phyloP scores from a whole-genome alignment of 306 rosid genomes.

The Medicago lupulina region DNA sequence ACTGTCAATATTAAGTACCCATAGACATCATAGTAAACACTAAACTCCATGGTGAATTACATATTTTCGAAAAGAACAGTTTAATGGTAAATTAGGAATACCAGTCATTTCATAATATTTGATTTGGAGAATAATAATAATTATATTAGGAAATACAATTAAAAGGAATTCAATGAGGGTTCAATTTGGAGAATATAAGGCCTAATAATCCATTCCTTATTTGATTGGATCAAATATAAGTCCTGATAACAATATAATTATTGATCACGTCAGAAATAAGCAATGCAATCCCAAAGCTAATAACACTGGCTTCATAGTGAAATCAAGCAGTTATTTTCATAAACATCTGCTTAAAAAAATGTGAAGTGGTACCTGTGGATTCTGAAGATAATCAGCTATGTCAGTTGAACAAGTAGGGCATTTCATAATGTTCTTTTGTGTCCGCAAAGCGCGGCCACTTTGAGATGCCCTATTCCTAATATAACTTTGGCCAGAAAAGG shows the following conservation, averaged over 20 bases:
- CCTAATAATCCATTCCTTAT: background rate
- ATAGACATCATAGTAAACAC: background rate
- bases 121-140: no score
- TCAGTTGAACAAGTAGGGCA: slow-evolving; percentile 76
- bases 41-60: slow-evolving; percentile 10
- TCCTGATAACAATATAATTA: background rate
- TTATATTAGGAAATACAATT: background rate
- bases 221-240: slow-evolving; percentile 7
- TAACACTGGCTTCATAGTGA: background rate
- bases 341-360: background rate
- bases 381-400: slow-evolving; percentile 77
- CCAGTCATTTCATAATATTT: background rate
- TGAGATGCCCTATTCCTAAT: slow-evolving; percentile 54
- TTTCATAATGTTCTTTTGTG: slow-evolving; percentile 67
- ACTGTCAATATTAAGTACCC: background rate
- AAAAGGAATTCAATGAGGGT: background rate
- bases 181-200: slow-evolving; percentile 2
- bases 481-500: slow-evolving; percentile 56
- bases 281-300: slow-evolving; percentile 27
- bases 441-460: slow-evolving; percentile 61
- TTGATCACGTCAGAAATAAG: slow-evolving; percentile 3
- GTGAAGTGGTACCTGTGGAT: slow-evolving; percentile 62
- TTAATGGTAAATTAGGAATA: background rate
- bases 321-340: slow-evolving; percentile 2
- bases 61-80: background rate